Percentiles rank a stretch among this genome's conserved stretches.
Evolutionary conservation across 345 rosid species (phyloP).

Genomic region (Eucalyptus leucophloia): DNA sequence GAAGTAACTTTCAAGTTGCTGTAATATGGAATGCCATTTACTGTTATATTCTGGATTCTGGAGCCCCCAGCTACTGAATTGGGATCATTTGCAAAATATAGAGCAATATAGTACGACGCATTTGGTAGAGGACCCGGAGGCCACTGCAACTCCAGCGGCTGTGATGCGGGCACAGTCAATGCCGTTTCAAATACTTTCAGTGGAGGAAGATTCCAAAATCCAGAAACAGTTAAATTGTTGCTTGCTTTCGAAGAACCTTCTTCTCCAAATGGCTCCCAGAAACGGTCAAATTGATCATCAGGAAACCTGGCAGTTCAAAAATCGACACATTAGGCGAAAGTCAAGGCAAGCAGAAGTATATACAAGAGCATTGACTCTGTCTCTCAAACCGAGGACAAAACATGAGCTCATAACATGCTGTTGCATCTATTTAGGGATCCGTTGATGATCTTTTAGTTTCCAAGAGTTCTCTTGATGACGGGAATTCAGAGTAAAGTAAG

Average conservation of each 20-base stretch:
- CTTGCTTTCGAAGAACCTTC: constrained; percentile 8
- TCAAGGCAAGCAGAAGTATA: background rate
- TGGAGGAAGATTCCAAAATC: constrained; percentile 94
- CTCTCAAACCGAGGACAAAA: background rate
- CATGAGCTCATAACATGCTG: background rate
- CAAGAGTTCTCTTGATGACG: background rate
- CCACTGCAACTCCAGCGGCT: constrained; percentile 57
- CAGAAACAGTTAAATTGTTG: constrained; percentile 41
- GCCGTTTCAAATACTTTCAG: constrained; percentile 59
- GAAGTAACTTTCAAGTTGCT: constrained; percentile 44
- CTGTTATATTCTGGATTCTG: constrained; percentile 36
- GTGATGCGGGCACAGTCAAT: constrained; percentile 18
- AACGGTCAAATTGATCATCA: constrained; percentile 68
- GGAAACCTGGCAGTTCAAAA: constrained; percentile 37
- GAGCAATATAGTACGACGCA: constrained; percentile 49
- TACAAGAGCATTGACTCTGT: background rate
- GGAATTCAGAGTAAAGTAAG: background rate
- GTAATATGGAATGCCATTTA: constrained; percentile 53
- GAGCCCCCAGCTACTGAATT: constrained; percentile 13
- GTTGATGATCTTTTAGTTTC: background rate
- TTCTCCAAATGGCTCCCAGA: constrained; percentile 56
- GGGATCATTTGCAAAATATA: constrained; percentile 65
- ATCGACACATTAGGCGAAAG: background rate
- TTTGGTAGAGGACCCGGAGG: constrained; percentile 34
- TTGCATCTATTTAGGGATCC: background rate